These are phyloP conservation scores for Plasmodium gonderi DNA, from an alignment of 169 alveolate genomes.

Conservation along the genomic window DNA sequence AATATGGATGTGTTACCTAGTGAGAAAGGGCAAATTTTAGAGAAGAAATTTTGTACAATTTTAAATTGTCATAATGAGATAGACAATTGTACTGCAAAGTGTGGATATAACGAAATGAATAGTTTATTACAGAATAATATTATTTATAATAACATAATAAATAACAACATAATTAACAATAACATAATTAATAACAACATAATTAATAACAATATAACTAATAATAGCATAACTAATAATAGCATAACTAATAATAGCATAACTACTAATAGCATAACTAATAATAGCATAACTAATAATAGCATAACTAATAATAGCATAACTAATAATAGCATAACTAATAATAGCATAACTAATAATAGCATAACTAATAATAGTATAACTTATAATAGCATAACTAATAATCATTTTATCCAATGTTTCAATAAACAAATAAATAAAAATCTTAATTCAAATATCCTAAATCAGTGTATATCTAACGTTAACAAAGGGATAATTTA, in stretches of 20 bases:
- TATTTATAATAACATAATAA: neutral
- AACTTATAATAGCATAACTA: conserved; percentile 4
- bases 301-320: conserved; percentile 7
- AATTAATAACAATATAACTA: neutral
- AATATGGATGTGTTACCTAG: neutral
- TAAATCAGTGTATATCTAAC: conserved; percentile 11
- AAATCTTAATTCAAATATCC: neutral
- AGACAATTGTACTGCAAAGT: neutral
- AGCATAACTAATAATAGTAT: conserved; percentile 1
- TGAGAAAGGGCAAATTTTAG: neutral
- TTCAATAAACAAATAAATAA: neutral
- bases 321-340: conserved; percentile 20
- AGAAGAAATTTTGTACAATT: neutral
- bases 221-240: no score
- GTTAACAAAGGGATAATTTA: neutral
- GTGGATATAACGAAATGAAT: neutral
- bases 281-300: neutral
- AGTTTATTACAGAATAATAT: neutral
- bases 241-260: no score
- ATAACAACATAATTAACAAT: no score
- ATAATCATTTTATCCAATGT: neutral
- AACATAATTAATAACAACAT: no score
- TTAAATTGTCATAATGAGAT: neutral
- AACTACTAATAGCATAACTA: no score
- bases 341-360: conserved; percentile 16